Base-by-base conservation (phyloP, 2,329 filamentous ascomycete genomes). In the Diaporthe citrichinensis region DNA sequence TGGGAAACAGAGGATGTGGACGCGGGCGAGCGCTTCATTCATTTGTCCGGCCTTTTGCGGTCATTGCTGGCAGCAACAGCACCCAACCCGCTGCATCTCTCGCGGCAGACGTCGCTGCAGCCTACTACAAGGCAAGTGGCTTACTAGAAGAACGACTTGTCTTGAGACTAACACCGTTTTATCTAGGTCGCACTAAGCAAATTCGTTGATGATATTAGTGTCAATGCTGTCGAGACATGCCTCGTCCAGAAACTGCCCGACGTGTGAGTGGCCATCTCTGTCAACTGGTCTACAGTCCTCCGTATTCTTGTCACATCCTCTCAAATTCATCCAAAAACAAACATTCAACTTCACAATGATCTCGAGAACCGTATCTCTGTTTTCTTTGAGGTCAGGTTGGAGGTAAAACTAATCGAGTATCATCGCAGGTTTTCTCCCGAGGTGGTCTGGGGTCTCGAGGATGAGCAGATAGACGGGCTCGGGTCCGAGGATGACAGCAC, bases 121-220 rank as follows among this genome's bases (percentile, higher is more conserved):
- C 79, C 12, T 80, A 81, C 62, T 80, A 81, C 58, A 73, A 79
- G 77, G 79, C 78, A 77, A 51, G 49, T 14, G 49, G 9, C 10
- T 49, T 49, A n/a, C 23, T 9, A 6, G 4, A 4, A 10, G 9
- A 12, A 53, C 6, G 8, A 8, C n/a, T 25, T 53, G n/a, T 25
- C 49, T 53, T 78, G 55, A 80, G 25, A 15, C 1, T 71, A 1
- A n/a, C 39, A 28, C 9, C 14, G 1, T n/a, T n/a, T 39, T 4
- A 39, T 20, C 2, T 31, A 81, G 80, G 77, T 81, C 44, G 80
- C 79, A 1, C 57, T 81, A 23, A 80, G 80, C 51, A 81, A 80
- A n/a, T 81, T 81, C 69, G 78, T 75, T 36, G 80, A 81, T 53
- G 80, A 81, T 31, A 61, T 81, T 20, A 81, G 79, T 67, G 79